Base-by-base conservation (phyloP, 169 alveolate species). In the Toxoplasma gondii region DNA sequence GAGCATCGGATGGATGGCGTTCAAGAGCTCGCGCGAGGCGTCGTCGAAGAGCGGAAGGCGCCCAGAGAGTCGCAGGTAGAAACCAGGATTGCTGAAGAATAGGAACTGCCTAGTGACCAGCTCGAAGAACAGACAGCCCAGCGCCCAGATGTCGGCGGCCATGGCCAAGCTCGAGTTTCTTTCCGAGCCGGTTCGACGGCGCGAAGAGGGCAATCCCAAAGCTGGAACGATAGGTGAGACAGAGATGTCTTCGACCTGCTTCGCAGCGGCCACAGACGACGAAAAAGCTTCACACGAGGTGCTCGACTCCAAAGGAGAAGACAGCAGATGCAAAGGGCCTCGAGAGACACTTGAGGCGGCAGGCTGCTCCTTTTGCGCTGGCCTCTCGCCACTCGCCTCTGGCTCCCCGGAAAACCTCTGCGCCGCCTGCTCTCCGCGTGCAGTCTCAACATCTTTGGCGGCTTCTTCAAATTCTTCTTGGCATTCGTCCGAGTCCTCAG, bases 121-220 rank as follows among this genome's bases (percentile, higher is more conserved):
- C 96, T 98, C 99, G 94, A 95, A 98, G 81, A 98, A 96, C 58
- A 98, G 93, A 91, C 99, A 98, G 27, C 99, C 99, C 70, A 98
- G 93, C 70, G 98, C 94, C 99, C 99, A 98, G 5, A 98, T 96
- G 96, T 98, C 99, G 91, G 98, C 96, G 43, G 98, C 97, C 96
- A 86, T 96, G 96, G 24, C 96, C 31, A 31, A 17, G 38, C n/a
- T 45, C 58, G 58, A 4, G 22, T 7, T 4, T 12, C 36, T 27
- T 16, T 5, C 27, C 0, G 67, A 10, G n/a, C 87, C 93, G n/a
- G 98, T 96, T 16, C 97, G 96, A 5, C 95, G 94, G 24, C 4
- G 36, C 41, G 69, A 22, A 29, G 64, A 22, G 4, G 41, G 36
- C 16, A 41, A 12, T 44, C 10, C 74, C 70, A 22, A 74, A 38